Evolutionary conservation across 768 basidiomycete species (phyloP), one percentile per base, ranked within the genome.

Genomic region (Exsudoporus frostii): DNA sequence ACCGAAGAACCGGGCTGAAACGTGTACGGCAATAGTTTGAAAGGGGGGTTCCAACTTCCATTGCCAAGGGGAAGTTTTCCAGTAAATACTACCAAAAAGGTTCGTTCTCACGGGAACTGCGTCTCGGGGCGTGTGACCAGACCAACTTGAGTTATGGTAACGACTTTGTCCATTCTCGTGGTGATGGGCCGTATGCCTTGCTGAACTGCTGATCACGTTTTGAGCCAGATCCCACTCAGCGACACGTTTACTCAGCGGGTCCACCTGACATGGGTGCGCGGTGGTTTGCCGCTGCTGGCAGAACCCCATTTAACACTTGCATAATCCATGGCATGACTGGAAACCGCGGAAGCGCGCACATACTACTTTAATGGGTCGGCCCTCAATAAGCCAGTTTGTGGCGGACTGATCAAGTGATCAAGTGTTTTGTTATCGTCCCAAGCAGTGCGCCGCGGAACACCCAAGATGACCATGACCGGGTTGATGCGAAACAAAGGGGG

Each of bases 31-130:
- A 52, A 19, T 51, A 45, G 22, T 36, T 36, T 29, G 44, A 44
- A 44, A 40, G 42, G n/a, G n/a, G n/a, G n/a, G n/a, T n/a, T n/a
- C n/a, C n/a, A n/a, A n/a, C n/a, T n/a, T n/a, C n/a, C n/a, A n/a
- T n/a, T n/a, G n/a, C n/a, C n/a, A n/a, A n/a, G n/a, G 30, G 36
- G 17, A 10, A 39, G 8, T 17, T 58, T 58, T 38, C 30, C 27
- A 30, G 42, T 34, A 36, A 37, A 27, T 34, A 30, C 39, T n/a
- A n/a, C 34, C 1, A n/a, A 20, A 17, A 40, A 52, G 49, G 47
- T 34, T 9, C 38, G 20, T 61, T 61, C 60, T 50, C 60, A 61
- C 61, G 56, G 33, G 10, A 17, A 40, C 33, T 41, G 24, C 22
- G 9, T 38, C 33, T 29, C 37, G n/a, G 34, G 9, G 20, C 15